Percentiles rank a stretch among this genome's conserved stretches.
These are phyloP conservation scores for Debaryomycetaceae sp. DNA, from an alignment of 1,139 yeast genomes.

Conservation along the genomic window DNA sequence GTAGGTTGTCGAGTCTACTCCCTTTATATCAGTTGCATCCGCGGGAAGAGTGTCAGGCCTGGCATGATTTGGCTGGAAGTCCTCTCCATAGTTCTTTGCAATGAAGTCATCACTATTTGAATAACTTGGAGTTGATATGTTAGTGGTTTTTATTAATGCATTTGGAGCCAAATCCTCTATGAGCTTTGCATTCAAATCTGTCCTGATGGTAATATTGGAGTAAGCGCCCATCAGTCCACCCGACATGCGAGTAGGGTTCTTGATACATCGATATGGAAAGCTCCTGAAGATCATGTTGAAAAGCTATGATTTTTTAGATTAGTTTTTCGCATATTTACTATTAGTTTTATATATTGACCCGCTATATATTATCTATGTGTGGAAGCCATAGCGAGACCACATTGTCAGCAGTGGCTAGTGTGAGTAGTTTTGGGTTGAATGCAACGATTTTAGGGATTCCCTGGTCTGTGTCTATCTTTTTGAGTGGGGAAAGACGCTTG, in stretches of 20 bases:
- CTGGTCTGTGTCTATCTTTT: slow-evolving; percentile 23
- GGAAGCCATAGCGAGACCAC: slow-evolving; percentile 43
- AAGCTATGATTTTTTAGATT: background rate
- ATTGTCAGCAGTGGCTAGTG: slow-evolving; percentile 80
- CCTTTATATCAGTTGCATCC: slow-evolving; percentile 33
- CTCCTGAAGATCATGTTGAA: background rate
- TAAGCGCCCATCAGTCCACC: too few relatives aligned
- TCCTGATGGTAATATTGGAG: too few relatives aligned
- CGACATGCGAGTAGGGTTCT: too few relatives aligned
- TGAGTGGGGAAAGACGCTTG: slow-evolving; percentile 19
- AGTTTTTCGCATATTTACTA: background rate
- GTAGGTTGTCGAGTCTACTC: slow-evolving; percentile 29
- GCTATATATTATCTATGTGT: background rate
- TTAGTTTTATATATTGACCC: background rate
- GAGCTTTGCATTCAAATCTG: background rate
- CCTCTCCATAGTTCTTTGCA: background rate
- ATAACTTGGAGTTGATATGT: background rate
- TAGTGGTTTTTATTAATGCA: too few relatives aligned
- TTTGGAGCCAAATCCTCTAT: background rate
- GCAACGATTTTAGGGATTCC: slow-evolving; percentile 58
- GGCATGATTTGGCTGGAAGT: slow-evolving; percentile 7
- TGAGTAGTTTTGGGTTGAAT: slow-evolving; percentile 75
- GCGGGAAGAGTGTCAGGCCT: slow-evolving; percentile 19
- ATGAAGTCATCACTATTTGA: background rate
- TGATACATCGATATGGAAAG: too few relatives aligned